Conservation (phyloP, 1,284 basidiomycete genomes). For the Moesziomyces sp. region DNA sequence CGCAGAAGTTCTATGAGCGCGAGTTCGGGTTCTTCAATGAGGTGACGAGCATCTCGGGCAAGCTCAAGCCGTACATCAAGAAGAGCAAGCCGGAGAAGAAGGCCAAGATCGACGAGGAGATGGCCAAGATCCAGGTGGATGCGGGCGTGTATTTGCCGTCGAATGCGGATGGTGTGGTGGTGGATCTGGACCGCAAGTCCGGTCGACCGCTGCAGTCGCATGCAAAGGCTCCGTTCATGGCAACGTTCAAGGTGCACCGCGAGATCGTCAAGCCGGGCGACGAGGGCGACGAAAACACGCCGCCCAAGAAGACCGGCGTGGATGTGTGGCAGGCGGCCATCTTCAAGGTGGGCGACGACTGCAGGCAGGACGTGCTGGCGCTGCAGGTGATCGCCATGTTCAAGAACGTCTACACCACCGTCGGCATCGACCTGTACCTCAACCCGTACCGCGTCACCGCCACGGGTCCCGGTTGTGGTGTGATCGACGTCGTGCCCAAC, state of each 20-base stretch:
- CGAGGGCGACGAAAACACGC: conserved; percentile 45
- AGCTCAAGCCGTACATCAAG: conserved; percentile 96
- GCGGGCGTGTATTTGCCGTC: conserved; percentile 95
- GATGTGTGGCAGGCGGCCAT: conserved; percentile 97
- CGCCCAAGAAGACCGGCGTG: conserved; percentile 41
- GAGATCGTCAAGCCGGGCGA: conserved; percentile 69
- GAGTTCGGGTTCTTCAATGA: conserved; percentile 97
- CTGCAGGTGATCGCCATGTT: conserved; percentile 99
- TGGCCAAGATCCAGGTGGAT: conserved; percentile 93
- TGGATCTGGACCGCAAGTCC: conserved; percentile 96
- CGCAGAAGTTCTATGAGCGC: conserved; percentile 88
- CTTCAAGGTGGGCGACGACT: conserved; percentile 99
- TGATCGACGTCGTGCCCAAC: conserved; percentile 98
- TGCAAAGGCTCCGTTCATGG: conserved; percentile 99
- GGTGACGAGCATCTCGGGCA: conserved; percentile 97
- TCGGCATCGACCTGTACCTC: conserved; percentile 90
- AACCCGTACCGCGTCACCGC: conserved; percentile 98
- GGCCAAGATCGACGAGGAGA: conserved; percentile 99
- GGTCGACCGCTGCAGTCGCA: conserved; percentile 96
- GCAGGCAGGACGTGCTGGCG: conserved; percentile 95
- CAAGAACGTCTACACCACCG: conserved; percentile 91
- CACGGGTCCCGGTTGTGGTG: conserved; percentile 96
- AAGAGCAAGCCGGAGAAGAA: conserved; percentile 97
- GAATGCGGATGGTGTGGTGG: conserved; percentile 94
- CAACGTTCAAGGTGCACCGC: conserved; percentile 89